A percentile compares a stretch with the other conserved stretches of the same genome.
These are phyloP conservation scores for Pneumocystis oryctolagi DNA, from an alignment of 1,139 yeast species.

Conservation along the genomic window DNA sequence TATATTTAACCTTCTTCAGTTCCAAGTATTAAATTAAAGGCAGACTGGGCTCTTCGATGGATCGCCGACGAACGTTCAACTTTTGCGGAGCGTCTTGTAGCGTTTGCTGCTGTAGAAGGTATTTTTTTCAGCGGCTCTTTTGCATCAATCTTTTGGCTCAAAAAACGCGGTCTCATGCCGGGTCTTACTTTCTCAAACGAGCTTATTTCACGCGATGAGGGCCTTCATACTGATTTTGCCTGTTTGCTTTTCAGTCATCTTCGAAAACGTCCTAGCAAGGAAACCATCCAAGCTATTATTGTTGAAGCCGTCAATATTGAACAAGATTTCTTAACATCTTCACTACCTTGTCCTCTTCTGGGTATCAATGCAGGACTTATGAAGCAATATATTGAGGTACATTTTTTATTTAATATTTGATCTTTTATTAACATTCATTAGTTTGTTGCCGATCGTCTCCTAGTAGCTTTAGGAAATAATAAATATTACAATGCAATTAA, in stretches of 20 bases:
- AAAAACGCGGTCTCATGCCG: conserved; percentile 96
- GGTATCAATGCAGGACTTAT: conserved; percentile 88
- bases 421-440: background rate
- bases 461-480: conserved; percentile 77
- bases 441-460: conserved; percentile 89
- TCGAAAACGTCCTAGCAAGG: conserved; percentile 68
- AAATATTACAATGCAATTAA: conserved; percentile 75
- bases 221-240: conserved; percentile 95
- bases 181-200: conserved; percentile 95
- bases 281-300: conserved; percentile 68
- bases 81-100: conserved; percentile 89
- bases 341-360: conserved; percentile 75
- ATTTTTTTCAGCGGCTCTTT: conserved; percentile 95
- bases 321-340: conserved; percentile 85
- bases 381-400: conserved; percentile 81
- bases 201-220: conserved; percentile 95
- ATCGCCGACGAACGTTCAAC: conserved; percentile 72
- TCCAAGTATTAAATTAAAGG: conserved; percentile 89
- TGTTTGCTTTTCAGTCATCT: conserved; percentile 87
- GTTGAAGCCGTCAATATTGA: conserved; percentile 93
- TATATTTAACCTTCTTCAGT: conserved; percentile 19
- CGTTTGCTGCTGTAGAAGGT: conserved; percentile 98
- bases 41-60: conserved; percentile 98
- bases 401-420: background rate
- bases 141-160: conserved; percentile 92